phyloP scores from a whole-genome alignment of 768 basidiomycete species.

The Hemileccinum rubropunctum region DNA sequence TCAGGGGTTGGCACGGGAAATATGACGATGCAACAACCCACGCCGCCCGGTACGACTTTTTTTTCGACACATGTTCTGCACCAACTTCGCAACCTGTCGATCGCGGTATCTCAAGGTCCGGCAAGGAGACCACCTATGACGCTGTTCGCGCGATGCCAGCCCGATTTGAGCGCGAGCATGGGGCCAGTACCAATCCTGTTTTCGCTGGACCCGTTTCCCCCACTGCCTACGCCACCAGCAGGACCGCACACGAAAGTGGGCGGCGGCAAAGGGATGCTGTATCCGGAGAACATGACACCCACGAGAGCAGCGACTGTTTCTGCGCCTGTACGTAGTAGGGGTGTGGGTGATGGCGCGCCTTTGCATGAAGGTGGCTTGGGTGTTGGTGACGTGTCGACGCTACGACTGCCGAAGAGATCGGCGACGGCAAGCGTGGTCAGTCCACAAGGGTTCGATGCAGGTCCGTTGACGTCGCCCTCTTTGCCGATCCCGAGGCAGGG shows the following conservation, averaged over 20 bases:
- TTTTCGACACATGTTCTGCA: constrained; percentile 28
- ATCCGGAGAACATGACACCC: constrained; percentile 10
- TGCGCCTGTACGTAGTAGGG: constrained; percentile 26
- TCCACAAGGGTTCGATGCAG: neutral
- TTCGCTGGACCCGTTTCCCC: constrained; percentile 48
- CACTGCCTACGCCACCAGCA: constrained; percentile 9
- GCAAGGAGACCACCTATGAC: constrained; percentile 35
- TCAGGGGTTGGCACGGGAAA: constrained; percentile 7
- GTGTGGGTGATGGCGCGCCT: neutral
- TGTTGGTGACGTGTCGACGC: neutral
- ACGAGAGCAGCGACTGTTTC: constrained; percentile 31
- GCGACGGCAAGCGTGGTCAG: constrained; percentile 1
- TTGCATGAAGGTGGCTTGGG: neutral
- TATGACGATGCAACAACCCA: neutral
- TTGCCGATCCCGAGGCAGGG: constrained; percentile 52
- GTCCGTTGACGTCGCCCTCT: constrained; percentile 1
- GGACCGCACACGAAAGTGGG: neutral
- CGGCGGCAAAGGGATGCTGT: neutral
- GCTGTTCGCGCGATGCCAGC: constrained; percentile 56
- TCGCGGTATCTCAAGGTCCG: constrained; percentile 20
- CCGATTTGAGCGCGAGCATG: constrained; percentile 46
- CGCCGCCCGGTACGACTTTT: constrained; percentile 27
- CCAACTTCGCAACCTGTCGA: constrained; percentile 21
- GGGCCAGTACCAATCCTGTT: constrained; percentile 65
- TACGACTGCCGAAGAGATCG: constrained; percentile 22